phyloP scores from a whole-genome alignment of 108 stramenopile species.

The Aurantiochytrium sp. region DNA sequence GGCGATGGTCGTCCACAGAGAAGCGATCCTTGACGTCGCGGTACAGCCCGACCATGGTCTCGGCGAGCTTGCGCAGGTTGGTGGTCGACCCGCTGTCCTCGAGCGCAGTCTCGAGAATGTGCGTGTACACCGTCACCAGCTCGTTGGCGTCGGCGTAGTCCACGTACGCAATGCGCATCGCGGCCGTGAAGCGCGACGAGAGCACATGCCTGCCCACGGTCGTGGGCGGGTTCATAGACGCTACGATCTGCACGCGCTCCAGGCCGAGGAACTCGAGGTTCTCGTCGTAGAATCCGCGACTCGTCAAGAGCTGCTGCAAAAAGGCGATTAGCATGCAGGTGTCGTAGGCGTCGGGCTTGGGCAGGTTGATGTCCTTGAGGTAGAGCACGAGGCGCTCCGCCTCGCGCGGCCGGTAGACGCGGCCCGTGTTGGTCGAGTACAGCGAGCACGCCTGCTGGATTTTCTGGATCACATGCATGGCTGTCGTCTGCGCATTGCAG shows the following conservation, averaged over 20 bases:
- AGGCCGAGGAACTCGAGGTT: constrained; percentile 57
- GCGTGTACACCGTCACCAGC: constrained; percentile 41
- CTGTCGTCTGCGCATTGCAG: constrained; percentile 60
- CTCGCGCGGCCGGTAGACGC: constrained; percentile 61
- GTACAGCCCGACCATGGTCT: constrained; percentile 54
- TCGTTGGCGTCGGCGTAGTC: constrained; percentile 57
- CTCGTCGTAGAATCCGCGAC: constrained; percentile 63
- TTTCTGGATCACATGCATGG: constrained; percentile 59
- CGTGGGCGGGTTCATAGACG: constrained; percentile 59
- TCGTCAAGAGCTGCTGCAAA: constrained; percentile 63
- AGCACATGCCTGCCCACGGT: constrained; percentile 59
- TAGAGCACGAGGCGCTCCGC: constrained; percentile 60
- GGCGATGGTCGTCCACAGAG: constrained; percentile 58
- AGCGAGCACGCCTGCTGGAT: constrained; percentile 55
- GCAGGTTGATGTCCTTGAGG: constrained; percentile 66
- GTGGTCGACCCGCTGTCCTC: constrained; percentile 27
- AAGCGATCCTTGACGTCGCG: constrained; percentile 45
- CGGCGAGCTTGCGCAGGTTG: constrained; percentile 47
- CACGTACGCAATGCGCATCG: constrained; percentile 49
- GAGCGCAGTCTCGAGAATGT: constrained; percentile 33
- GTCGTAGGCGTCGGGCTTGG: constrained; percentile 59
- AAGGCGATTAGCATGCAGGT: constrained; percentile 66
- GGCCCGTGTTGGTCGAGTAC: constrained; percentile 56
- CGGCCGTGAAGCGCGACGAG: constrained; percentile 56
- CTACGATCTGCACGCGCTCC: constrained; percentile 57